Evolutionary conservation across 805 yeast species (phyloP).

Genomic region (Candida multigemmis): DNA sequence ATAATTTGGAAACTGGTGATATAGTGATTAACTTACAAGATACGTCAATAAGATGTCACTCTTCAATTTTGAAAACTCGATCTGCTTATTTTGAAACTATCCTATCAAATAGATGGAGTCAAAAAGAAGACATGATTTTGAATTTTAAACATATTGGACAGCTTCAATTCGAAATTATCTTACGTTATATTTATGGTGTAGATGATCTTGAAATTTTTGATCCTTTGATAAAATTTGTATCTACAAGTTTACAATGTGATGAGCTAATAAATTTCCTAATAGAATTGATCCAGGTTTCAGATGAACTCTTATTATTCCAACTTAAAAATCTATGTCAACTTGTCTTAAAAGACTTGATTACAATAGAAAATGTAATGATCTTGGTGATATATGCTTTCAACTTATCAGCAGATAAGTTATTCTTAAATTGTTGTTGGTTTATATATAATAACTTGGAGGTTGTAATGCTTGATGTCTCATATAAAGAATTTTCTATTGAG

Average conservation of each 20-base stretch:
- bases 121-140: slow-evolving; percentile 11
- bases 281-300: slow-evolving; percentile 52
- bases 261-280: slow-evolving; percentile 46
- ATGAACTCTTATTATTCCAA: slow-evolving; percentile 51
- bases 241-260: slow-evolving; percentile 15
- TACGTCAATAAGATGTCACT: slow-evolving; percentile 38
- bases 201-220: slow-evolving; percentile 33
- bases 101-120: slow-evolving; percentile 47
- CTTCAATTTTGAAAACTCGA: slow-evolving; percentile 45
- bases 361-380: slow-evolving; percentile 49
- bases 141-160: slow-evolving; percentile 35
- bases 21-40: slow-evolving; percentile 38
- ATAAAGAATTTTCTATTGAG: slow-evolving; percentile 18
- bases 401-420: slow-evolving; percentile 44
- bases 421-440: slow-evolving; percentile 58
- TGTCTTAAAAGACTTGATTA: slow-evolving; percentile 45
- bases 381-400: slow-evolving; percentile 47
- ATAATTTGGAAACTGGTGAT: slow-evolving; percentile 25
- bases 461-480: slow-evolving; percentile 39
- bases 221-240: no score
- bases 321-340: slow-evolving; percentile 56
- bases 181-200: slow-evolving; percentile 52
- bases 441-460: slow-evolving; percentile 57
- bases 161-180: slow-evolving; percentile 37
- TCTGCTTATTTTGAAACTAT: slow-evolving; percentile 56